Conservation (phyloP, 345 rosid species). For the Eucalyptus cloeziana region DNA sequence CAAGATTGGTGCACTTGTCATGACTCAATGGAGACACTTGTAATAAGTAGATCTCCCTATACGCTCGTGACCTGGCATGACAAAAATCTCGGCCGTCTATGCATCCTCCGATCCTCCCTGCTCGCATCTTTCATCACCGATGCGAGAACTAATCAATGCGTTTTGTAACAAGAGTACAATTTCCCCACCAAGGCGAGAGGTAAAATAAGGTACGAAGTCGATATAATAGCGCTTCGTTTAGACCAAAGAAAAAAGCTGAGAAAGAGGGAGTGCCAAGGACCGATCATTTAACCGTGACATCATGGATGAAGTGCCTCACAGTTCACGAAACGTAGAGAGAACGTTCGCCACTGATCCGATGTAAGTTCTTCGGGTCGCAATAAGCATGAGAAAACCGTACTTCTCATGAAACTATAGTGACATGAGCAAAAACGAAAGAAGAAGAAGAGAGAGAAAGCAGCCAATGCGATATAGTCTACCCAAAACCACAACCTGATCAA, state of each 20-base stretch:
- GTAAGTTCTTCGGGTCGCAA: neutral
- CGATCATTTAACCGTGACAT: neutral
- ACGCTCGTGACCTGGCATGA: neutral
- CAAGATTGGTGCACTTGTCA: neutral
- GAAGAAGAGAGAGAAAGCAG: neutral
- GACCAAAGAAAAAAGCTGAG: neutral
- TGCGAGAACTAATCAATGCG: too few relatives aligned
- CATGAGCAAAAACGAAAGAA: neutral
- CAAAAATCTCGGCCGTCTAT: neutral
- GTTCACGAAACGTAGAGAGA: neutral
- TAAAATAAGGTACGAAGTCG: neutral
- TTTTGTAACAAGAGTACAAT: neutral
- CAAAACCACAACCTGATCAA: neutral
- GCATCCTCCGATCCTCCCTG: neutral
- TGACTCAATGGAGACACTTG: neutral
- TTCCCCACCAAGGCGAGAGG: neutral
- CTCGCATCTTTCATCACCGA: neutral
- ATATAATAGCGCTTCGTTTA: neutral
- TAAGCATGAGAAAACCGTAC: neutral
- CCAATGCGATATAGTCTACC: neutral
- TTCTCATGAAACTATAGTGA: neutral
- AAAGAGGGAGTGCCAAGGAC: neutral
- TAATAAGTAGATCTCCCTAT: neutral
- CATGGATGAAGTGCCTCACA: neutral
- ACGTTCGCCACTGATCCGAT: neutral